phyloP scores from a whole-genome alignment of 768 basidiomycete genomes.

The Termitomyces sp. region DNA sequence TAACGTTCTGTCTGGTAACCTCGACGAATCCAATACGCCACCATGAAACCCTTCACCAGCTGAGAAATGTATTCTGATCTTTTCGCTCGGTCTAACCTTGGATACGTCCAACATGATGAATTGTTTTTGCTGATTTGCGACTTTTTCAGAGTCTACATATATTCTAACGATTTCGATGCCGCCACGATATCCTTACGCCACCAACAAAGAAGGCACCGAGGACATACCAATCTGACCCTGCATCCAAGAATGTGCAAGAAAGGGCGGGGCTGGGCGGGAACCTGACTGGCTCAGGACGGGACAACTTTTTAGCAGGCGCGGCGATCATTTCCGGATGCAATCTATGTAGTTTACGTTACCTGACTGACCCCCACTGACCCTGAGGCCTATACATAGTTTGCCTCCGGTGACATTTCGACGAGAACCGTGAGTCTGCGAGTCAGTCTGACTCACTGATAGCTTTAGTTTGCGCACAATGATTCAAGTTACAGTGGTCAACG shows the following conservation, averaged over 20 bases:
- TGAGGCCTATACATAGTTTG: neutral
- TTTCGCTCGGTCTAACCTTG: neutral
- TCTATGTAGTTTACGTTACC: neutral
- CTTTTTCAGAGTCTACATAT: neutral
- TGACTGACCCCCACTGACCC: neutral
- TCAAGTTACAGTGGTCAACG: neutral
- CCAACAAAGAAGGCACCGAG: neutral
- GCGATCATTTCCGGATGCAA: slow-evolving; percentile 1
- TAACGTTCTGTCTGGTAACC: neutral
- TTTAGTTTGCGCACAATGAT: neutral
- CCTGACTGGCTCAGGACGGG: neutral
- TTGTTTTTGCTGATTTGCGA: neutral
- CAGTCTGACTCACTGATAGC: neutral
- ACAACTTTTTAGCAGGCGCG: neutral
- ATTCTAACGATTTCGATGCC: neutral
- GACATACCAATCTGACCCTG: slow-evolving; percentile 1
- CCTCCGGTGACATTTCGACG: neutral
- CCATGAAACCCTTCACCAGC: neutral
- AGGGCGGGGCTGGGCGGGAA: neutral
- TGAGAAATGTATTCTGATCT: neutral
- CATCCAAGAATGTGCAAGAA: neutral
- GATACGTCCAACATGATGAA: neutral
- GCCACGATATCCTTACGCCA: slow-evolving; percentile 2
- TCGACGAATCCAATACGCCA: neutral
- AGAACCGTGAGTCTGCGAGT: too few relatives aligned